Percentiles rank a stretch among this genome's conserved stretches.
Evolutionary conservation across 78 protist species (phyloP).

Genomic region (Dictyostelium firmibasis): DNA sequence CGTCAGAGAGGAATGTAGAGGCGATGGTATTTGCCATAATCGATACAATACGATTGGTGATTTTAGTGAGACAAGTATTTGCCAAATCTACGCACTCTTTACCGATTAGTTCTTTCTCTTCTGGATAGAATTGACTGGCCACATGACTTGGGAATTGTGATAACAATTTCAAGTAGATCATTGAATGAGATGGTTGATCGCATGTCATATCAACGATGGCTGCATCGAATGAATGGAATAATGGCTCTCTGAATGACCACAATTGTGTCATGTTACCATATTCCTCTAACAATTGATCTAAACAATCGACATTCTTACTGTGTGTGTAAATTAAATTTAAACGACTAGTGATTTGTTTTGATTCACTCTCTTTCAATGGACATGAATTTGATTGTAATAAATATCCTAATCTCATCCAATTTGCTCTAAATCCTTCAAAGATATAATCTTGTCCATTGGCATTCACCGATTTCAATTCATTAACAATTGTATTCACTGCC

Average conservation of each 20-base stretch:
- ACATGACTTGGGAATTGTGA: constrained; percentile 60
- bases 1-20: neutral
- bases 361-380: constrained; percentile 23
- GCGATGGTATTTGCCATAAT: constrained; percentile 23
- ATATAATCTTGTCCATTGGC: constrained; percentile 24
- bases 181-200: constrained; percentile 77
- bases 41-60: constrained; percentile 37
- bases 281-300: constrained; percentile 74
- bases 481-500: constrained; percentile 7
- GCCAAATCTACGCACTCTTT: constrained; percentile 59
- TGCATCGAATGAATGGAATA: constrained; percentile 19
- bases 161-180: constrained; percentile 39
- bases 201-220: neutral
- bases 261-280: constrained; percentile 33
- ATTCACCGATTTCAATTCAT: constrained; percentile 8
- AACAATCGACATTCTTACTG: constrained; percentile 56
- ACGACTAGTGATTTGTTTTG: constrained; percentile 22
- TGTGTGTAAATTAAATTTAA: constrained; percentile 71
- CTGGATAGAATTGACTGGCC: constrained; percentile 46
- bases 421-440: constrained; percentile 33
- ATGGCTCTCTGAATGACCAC: constrained; percentile 67
- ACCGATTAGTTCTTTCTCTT: constrained; percentile 76
- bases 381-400: constrained; percentile 45
- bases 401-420: constrained; percentile 74
- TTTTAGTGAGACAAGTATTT: constrained; percentile 15